These are phyloP conservation scores for Trametes sp. DNA, from an alignment of 1,284 basidiomycete genomes.

Conservation along the genomic window DNA sequence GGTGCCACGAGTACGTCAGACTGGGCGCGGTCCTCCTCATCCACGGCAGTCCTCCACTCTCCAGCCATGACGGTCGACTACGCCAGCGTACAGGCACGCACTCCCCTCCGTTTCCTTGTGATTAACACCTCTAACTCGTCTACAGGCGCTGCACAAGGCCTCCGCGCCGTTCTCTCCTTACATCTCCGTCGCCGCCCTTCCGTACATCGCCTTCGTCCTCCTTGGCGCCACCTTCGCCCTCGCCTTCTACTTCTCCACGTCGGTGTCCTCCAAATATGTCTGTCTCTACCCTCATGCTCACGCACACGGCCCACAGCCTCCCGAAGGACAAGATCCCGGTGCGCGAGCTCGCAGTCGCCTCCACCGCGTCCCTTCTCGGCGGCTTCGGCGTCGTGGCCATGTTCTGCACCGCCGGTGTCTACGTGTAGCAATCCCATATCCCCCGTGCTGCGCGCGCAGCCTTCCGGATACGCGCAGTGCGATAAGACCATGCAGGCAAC, in stretches of 20 bases:
- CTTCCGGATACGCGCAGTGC: constrained; percentile 1
- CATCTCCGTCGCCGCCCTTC: constrained; percentile 70
- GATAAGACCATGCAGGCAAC: neutral
- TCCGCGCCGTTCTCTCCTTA: constrained; percentile 72
- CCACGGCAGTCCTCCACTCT: constrained; percentile 9
- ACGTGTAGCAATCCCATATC: constrained; percentile 63
- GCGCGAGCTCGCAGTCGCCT: constrained; percentile 73
- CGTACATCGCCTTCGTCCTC: constrained; percentile 77
- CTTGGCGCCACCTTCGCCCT: constrained; percentile 79
- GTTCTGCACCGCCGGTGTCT: constrained; percentile 87
- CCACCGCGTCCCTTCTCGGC: constrained; percentile 77
- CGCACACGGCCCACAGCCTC: constrained; percentile 54
- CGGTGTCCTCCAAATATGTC: constrained; percentile 40
- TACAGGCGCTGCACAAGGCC: constrained; percentile 59
- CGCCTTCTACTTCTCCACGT: constrained; percentile 92
- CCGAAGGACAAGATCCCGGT: constrained; percentile 74
- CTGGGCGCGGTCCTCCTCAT: constrained; percentile 42
- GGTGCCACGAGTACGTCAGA: constrained; percentile 45
- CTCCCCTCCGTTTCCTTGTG: constrained; percentile 3
- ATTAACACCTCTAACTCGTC: constrained; percentile 9
- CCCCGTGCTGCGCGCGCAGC: constrained; percentile 8
- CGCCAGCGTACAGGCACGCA: constrained; percentile 50
- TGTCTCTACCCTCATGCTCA: constrained; percentile 21
- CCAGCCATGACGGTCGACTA: constrained; percentile 49
- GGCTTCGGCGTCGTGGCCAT: constrained; percentile 88